Evolutionary conservation across 1,139 yeast species (phyloP).

Genomic region (Yamadazyma sp.): DNA sequence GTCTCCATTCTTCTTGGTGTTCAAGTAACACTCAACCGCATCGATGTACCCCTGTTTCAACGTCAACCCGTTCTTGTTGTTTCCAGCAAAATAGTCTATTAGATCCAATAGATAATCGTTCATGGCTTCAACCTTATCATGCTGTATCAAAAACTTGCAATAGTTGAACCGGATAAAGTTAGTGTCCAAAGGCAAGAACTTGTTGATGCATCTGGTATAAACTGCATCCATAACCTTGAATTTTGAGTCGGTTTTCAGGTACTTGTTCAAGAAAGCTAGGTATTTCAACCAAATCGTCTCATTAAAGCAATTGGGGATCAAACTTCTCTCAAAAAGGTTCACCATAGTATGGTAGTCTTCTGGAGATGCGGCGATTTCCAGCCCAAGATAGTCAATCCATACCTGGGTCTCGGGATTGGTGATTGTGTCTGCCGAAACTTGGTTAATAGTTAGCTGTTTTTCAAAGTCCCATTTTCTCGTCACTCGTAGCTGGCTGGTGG

Average conservation of each 20-base stretch:
- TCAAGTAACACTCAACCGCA: conserved; percentile 19
- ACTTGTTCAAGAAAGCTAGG: conserved; percentile 36
- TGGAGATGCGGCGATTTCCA: conserved; percentile 29
- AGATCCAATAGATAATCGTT: conserved; percentile 30
- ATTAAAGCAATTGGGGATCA: conserved; percentile 56
- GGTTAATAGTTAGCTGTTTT: conserved; percentile 43
- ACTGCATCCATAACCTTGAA: conserved; percentile 26
- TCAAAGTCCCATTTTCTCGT: conserved; percentile 64
- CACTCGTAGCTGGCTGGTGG: conserved; percentile 49
- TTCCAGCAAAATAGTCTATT: conserved; percentile 26
- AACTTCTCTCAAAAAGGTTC: conserved; percentile 56
- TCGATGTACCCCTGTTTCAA: conserved; percentile 26
- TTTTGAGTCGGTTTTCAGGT: conserved; percentile 17
- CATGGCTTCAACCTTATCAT: conserved; percentile 22
- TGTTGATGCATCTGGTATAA: conserved; percentile 44
- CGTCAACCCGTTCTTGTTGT: conserved; percentile 16
- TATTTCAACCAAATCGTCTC: conserved; percentile 60
- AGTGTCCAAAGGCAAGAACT: conserved; percentile 45
- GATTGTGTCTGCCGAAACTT: conserved; percentile 24
- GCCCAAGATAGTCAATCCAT: conserved; percentile 56
- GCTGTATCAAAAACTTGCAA: conserved; percentile 29
- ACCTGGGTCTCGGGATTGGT: conserved; percentile 30
- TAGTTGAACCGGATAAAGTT: conserved; percentile 41
- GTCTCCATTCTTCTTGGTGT: conserved; percentile 17
- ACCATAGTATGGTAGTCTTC: conserved; percentile 16